phyloP scores from a whole-genome alignment of 106 monocot genomes.

The Dendrobium officinale region DNA sequence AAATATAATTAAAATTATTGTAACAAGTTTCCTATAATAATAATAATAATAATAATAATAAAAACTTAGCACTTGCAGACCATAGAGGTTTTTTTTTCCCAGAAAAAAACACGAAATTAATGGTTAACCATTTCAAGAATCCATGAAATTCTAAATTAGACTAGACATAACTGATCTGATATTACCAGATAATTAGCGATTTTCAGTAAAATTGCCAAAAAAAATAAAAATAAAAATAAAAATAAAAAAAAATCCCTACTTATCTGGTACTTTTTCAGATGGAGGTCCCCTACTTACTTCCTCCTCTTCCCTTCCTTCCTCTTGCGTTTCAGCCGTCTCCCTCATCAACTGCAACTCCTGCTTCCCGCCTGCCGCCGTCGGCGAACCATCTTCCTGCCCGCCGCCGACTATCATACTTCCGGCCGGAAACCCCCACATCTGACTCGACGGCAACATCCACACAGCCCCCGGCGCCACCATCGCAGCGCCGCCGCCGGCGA shows the following conservation, averaged over 20 bases:
- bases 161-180: background rate
- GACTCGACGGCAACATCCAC: slow-evolving; percentile 2
- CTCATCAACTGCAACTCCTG: slow-evolving; percentile 8
- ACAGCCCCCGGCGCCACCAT: slow-evolving; percentile 15
- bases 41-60: too few relatives aligned
- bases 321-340: background rate
- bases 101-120: background rate
- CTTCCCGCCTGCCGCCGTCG: background rate
- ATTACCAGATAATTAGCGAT: background rate
- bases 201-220: background rate
- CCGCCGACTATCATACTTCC: background rate
- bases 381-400: background rate
- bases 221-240: background rate
- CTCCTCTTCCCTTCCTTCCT: background rate
- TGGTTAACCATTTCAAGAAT: background rate
- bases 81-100: background rate
- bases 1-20: too few relatives aligned
- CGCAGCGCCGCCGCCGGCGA: slow-evolving; percentile 3
- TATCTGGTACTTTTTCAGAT: slow-evolving; percentile 1
- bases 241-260: background rate
- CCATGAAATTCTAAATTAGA: background rate
- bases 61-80: background rate
- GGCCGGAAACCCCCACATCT: slow-evolving; percentile 27
- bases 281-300: background rate
- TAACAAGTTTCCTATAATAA: too few relatives aligned